Base-by-base conservation (phyloP, 1,284 basidiomycete genomes). In the Marasmius oreades region DNA sequence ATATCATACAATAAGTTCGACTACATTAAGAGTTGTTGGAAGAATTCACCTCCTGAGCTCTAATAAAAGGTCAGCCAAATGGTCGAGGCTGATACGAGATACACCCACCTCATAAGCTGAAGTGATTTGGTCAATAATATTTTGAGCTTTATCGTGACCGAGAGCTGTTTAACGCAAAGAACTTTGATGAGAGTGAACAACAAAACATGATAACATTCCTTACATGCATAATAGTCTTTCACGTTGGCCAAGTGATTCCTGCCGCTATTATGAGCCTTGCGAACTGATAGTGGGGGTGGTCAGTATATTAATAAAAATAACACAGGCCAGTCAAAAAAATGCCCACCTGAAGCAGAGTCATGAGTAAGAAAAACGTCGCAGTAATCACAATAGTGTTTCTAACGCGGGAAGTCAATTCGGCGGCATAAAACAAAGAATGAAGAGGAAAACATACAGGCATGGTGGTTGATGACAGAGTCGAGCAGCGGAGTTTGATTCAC, bases 251-350 rank as follows among this genome's bases (percentile, higher is more conserved):
- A 81, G 70, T 99, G 96, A 74, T 99, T 99, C 58, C 95, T 82
- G 59, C 96, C 96, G 62, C 88, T 93, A 75, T 98, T 98, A 74
- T 99, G 96, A 48, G 96, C 96, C 74, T 98, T 98, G 62, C 96
- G 91, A 34, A 98, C 96, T 93, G 70, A n/a, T 37, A 55, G 50
- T 55, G 53, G 55, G 61, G 67, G 62, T 62, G 48, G 64, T 64
- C 23, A 46, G 18, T 36, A 59, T 53, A 18, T 42, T 36, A 51
- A 45, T n/a, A n/a, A n/a, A n/a, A n/a, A n/a, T n/a, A 46, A 37
- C 10, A 37, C 31, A 11, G 22, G 31, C 45, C 43, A 55, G 52
- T 26, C 16, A 33, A 55, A 62, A 55, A 62, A 60, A 44, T 51
- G 70, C 76, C 55, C 63, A 89, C 89, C 92, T 63, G 92, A 93